Conservation (phyloP, 345 rosid genomes). For the Salix purpurea region DNA sequence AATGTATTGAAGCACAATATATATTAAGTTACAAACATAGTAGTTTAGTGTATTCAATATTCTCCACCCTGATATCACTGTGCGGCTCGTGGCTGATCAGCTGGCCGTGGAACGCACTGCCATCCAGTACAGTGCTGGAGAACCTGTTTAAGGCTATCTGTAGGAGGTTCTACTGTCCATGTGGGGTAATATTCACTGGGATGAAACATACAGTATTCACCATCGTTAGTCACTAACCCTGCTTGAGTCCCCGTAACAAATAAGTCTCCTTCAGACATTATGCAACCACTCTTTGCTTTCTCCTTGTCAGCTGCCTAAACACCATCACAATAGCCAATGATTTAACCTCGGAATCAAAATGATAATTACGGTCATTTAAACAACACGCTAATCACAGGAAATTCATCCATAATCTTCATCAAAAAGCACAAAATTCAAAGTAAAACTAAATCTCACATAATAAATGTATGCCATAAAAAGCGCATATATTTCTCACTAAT, state of each 20-base stretch:
- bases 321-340: neutral
- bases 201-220: constrained; percentile 43
- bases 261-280: constrained; percentile 79
- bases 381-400: neutral
- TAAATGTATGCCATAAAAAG: neutral
- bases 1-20: neutral
- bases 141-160: constrained; percentile 60
- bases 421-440: neutral
- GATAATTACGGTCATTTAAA: neutral
- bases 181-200: constrained; percentile 62
- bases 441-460: neutral
- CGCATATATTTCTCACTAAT: neutral
- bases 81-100: constrained; percentile 30
- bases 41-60: neutral
- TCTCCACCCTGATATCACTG: neutral
- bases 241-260: constrained; percentile 59
- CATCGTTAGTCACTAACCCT: constrained; percentile 39
- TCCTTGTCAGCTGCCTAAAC: constrained; percentile 75
- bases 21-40: neutral
- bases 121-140: constrained; percentile 80
- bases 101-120: constrained; percentile 57
- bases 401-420: neutral
- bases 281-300: constrained; percentile 42
- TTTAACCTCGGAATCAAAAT: neutral
- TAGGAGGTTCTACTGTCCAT: constrained; percentile 70